phyloP scores from a whole-genome alignment of 2,329 filamentous ascomycete genomes.

The Cladosporium colombiae region DNA sequence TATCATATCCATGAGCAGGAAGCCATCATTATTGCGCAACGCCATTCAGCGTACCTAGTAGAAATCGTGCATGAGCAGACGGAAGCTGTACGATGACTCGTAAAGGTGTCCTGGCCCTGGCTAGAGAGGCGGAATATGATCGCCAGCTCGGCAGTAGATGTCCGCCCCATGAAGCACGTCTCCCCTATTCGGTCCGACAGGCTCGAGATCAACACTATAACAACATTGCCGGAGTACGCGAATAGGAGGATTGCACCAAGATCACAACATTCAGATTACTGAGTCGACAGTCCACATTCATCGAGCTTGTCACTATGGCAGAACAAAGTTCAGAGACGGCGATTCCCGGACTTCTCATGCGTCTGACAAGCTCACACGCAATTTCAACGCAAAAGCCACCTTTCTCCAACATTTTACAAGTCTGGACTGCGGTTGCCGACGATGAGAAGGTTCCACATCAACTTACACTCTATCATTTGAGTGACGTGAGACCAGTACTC shows the following conservation, averaged over 20 bases:
- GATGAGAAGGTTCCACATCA: background rate
- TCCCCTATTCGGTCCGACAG: background rate
- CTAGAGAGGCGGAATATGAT: background rate
- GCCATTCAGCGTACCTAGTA: background rate
- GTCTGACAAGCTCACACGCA: background rate
- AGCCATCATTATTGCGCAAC: too few relatives aligned
- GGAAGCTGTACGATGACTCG: background rate
- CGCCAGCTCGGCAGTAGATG: background rate
- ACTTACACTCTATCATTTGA: background rate
- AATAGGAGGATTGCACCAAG: background rate
- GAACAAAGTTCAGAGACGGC: background rate
- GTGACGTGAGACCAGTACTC: background rate
- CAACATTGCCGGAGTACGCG: background rate
- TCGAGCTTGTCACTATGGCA: background rate
- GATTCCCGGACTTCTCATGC: background rate
- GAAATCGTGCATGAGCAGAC: background rate
- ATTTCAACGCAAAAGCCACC: background rate
- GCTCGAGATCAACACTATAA: background rate
- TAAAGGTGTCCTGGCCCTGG: background rate
- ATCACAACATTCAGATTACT: background rate
- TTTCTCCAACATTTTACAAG: background rate
- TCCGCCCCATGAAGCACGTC: background rate
- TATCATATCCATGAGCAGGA: background rate
- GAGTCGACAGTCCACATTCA: background rate
- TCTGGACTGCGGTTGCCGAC: background rate